A percentile compares a stretch with the other conserved stretches of the same genome.
These are phyloP conservation scores for Leucosporidium yakuticum DNA, from an alignment of 768 basidiomycete genomes.

Conservation along the genomic window DNA sequence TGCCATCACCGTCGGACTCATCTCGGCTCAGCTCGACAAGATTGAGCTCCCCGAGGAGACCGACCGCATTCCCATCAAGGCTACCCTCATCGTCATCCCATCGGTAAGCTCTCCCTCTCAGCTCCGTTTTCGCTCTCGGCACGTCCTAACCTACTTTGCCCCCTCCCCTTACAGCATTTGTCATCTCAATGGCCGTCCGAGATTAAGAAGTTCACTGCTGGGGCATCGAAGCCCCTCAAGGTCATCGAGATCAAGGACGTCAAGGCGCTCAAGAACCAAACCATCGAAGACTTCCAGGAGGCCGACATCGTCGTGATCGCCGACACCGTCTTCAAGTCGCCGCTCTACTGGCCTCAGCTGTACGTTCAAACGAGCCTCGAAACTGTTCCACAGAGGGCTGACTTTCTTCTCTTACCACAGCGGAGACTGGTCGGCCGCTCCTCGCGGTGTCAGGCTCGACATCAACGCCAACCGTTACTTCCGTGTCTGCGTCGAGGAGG, in stretches of 20 bases:
- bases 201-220: constrained; percentile 67
- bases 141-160: neutral
- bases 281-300: constrained; percentile 65
- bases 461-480: constrained; percentile 65
- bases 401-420: constrained; percentile 61
- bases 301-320: constrained; percentile 84
- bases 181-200: constrained; percentile 86
- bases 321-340: constrained; percentile 75
- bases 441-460: constrained; percentile 48
- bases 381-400: neutral
- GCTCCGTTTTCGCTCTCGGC: neutral
- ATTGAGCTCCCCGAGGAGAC: constrained; percentile 37
- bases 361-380: neutral
- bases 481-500: constrained; percentile 67
- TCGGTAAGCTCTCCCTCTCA: neutral
- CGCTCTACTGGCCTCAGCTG: constrained; percentile 49
- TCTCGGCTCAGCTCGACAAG: constrained; percentile 55
- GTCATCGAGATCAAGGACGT: constrained; percentile 60
- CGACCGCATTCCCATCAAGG: constrained; percentile 72
- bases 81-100: constrained; percentile 77
- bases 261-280: constrained; percentile 56
- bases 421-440: constrained; percentile 55
- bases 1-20: constrained; percentile 82
- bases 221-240: constrained; percentile 48
- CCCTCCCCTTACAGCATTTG: constrained; percentile 59